phyloP scores from a whole-genome alignment of 805 yeast species.

The Cyberlindnera veronae region DNA sequence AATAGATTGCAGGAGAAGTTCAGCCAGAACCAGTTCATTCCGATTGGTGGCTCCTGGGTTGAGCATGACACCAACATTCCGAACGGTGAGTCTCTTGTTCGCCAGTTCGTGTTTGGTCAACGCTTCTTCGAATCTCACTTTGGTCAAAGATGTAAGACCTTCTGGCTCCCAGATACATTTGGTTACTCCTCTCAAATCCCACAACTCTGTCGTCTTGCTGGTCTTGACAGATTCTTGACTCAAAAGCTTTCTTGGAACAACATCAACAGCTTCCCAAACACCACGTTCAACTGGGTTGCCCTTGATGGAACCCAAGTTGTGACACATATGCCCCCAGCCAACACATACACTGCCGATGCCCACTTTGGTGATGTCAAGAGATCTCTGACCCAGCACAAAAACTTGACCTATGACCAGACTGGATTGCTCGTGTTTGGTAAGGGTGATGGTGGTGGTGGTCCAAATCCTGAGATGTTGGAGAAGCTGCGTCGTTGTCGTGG shows the following conservation, averaged over 20 bases:
- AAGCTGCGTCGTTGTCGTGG: conserved; percentile 91
- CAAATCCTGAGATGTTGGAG: conserved; percentile 89
- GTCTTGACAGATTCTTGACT: conserved; percentile 79
- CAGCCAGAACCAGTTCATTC: conserved; percentile 71
- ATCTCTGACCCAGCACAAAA: conserved; percentile 77
- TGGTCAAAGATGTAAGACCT: conserved; percentile 69
- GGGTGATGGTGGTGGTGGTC: conserved; percentile 99
- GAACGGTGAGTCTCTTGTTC: conserved; percentile 82
- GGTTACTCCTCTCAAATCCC: conserved; percentile 96
- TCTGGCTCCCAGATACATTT: conserved; percentile 97
- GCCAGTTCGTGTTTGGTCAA: conserved; percentile 91
- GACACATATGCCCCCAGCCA: conserved; percentile 97
- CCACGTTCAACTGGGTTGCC: conserved; percentile 94
- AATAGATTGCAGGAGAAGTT: conserved; percentile 56
- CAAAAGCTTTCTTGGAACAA: conserved; percentile 97
- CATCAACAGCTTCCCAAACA: conserved; percentile 83
- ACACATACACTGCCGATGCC: conserved; percentile 92
- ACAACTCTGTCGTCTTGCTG: conserved; percentile 84
- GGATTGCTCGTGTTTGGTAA: conserved; percentile 84
- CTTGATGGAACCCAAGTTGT: conserved; percentile 90
- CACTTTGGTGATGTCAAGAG: conserved; percentile 90
- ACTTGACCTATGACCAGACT: conserved; percentile 72
- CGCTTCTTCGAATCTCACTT: conserved; percentile 76
- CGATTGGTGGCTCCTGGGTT: conserved; percentile 98
- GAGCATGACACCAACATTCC: conserved; percentile 97